Evolutionary conservation across 2,329 filamentous ascomycete genomes (phyloP), one percentile per base, ranked within the genome.

Genomic region (Endocalyx cinctus): DNA sequence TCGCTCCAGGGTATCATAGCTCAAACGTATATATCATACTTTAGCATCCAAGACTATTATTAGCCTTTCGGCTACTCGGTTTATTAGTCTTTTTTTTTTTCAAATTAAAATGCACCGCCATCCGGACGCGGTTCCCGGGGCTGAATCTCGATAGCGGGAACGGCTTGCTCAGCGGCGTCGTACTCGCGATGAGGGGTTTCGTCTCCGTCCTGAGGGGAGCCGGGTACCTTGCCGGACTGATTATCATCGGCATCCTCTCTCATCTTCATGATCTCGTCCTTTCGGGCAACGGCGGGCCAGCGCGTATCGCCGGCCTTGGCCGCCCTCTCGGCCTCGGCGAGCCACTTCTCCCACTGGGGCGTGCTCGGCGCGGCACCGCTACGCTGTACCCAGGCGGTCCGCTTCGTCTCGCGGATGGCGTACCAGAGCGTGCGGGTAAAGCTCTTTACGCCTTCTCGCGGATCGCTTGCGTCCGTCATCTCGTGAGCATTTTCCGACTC

Each of bases 361-460:
- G 74, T 77, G 10, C 53, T 52, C 0, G 77, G 75, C 1, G 73
- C 70, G 0, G 71, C 68, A 10, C 70, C 66, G 30, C 64, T 69
- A 25, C 64, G 60, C 36, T 59, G 57, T 3, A 74, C 69, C 77
- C 77, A 81, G 4, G 65, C 66, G 0, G 61, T 70, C 16, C 59
- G 58, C 46, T 63, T 53, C 0, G 74, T 77, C 46, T 73, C 70
- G 10, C 69, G 62, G 29, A 80, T 75, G 2, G 72, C 74, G 42
- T 67, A 75, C 75, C 75, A 79, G 35, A 79, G 54, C 2, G 71
- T 76, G 12, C 70, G 56, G 0, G 75, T 80, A 45, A 70, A 79
- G 35, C 64, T 72, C 6, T 64, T 61, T 10, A 55, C 43, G 8
- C 62, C 62, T 39, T 72, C 69, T 1, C 52, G 47, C 29, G 51